Base-by-base conservation (phyloP, 768 basidiomycete species). In the Cytidiella melzeri region DNA sequence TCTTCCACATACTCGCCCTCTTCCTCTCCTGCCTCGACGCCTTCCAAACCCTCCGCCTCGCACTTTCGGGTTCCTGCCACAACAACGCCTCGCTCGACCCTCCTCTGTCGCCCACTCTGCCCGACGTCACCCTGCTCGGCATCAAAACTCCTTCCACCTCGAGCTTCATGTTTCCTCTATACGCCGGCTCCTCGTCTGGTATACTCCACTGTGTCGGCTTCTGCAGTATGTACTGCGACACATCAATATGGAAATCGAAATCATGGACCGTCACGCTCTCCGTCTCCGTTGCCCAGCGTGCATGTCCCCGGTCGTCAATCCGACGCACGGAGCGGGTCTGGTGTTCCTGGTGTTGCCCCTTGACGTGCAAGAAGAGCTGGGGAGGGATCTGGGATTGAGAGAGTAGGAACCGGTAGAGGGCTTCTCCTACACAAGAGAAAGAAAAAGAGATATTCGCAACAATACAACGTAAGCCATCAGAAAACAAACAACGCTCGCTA, bases 371-470 rank as follows among this genome's bases (percentile, higher is more conserved):
- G 28, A 66, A 62, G 51, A 75, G 67, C 19, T 51, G 63, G 4
- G 83, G 84, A 2, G 67, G 69, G 2, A 56, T 64, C 26, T 57
- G 61, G 1, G 81, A 72, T 45, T 83, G 79, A 3, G 72, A 71
- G 20, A 87, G 74, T 15, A 91, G 67, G 64, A 87, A 91, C 49
- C 84, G 78, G 61, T 85, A 87, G 20, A 89, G 72, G 0, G 82
- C 81, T 57, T 84, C 83, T 40, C 84, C 83, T 84, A 50, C 19
- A 45, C 5, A 40, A 20, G 2, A 21, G n/a, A 4, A 46, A 13
- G n/a, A 19, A 3, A 19, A 13, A 18, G 18, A 25, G 19, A 45
- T 40, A n/a, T 5, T 18, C 21, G 20, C 23, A 48, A 49, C n/a
- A 47, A 37, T 23, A 19, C 15, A 26, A 15, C 7, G 26, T 13